These are phyloP conservation scores for Epichloe festucae DNA, from an alignment of 2,329 filamentous ascomycete genomes.

Conservation along the genomic window DNA sequence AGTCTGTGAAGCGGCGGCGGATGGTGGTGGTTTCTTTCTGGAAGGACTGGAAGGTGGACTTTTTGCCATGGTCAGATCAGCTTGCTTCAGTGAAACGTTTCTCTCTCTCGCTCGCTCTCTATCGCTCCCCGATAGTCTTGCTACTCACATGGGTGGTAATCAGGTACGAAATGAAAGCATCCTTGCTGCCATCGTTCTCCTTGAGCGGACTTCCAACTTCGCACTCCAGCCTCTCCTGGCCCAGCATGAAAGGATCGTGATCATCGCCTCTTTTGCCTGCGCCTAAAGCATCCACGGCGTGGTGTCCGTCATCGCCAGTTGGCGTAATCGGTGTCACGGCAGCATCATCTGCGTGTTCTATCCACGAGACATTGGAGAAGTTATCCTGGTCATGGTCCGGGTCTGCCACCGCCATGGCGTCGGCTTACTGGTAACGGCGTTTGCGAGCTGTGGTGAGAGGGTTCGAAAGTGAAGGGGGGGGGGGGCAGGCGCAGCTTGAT, in stretches of 20 bases:
- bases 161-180: constrained; percentile 90
- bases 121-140: not conserved
- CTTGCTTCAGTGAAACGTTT: not conserved
- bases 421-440: not conserved
- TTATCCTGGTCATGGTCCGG: constrained; percentile 48
- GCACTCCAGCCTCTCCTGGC: constrained; percentile 69
- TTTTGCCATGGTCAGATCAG: not conserved
- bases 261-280: constrained; percentile 26
- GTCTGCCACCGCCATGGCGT: constrained; percentile 30
- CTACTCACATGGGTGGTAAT: constrained; percentile 69
- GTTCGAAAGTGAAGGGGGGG: not conserved
- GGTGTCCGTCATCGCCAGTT: constrained; percentile 16
- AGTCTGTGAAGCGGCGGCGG: constrained; percentile 91
- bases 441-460: not conserved
- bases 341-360: constrained; percentile 39
- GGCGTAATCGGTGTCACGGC: constrained; percentile 8
- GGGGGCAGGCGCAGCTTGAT: too few relatives aligned
- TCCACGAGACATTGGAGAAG: constrained; percentile 76
- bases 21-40: constrained; percentile 67
- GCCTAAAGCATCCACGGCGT: constrained; percentile 32
- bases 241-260: constrained; percentile 48
- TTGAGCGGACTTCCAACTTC: constrained; percentile 74
- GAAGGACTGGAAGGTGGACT: constrained; percentile 94
- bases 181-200: constrained; percentile 92
- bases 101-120: not conserved